Evolutionary conservation across 1,284 basidiomycete species (phyloP).

Genomic region (Rhodotorula mucilaginosa): DNA sequence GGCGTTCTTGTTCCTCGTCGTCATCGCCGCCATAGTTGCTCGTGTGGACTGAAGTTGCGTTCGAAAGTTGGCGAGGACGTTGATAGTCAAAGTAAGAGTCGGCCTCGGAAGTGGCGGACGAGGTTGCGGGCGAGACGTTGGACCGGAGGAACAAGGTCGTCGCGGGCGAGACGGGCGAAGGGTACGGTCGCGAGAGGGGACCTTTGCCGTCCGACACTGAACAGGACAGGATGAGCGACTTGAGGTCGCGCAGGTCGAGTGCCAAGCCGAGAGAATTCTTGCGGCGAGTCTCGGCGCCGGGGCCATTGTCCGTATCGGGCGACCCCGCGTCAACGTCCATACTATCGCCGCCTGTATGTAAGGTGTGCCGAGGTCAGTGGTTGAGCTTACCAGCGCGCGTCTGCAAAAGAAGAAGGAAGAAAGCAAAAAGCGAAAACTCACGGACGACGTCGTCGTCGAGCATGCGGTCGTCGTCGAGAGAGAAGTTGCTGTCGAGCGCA

Average conservation of each 20-base stretch:
- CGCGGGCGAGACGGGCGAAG: conserved; percentile 9
- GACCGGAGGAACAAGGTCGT: neutral
- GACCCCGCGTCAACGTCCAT: neutral
- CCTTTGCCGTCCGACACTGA: neutral
- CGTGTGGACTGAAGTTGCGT: neutral
- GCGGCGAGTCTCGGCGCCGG: neutral
- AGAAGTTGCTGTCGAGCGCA: neutral
- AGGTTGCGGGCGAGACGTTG: neutral
- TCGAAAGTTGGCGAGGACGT: neutral
- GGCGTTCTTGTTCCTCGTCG: neutral
- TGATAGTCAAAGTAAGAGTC: conserved; percentile 9
- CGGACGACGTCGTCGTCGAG: neutral
- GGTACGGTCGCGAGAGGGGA: neutral
- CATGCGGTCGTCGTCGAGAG: neutral
- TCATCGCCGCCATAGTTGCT: neutral
- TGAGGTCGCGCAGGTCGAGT: conserved; percentile 10
- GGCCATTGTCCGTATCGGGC: neutral
- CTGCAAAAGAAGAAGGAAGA: too few relatives aligned
- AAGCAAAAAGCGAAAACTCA: neutral
- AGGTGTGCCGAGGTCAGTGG: too few relatives aligned
- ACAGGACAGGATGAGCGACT: neutral
- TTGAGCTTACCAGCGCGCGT: too few relatives aligned
- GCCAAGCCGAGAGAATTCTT: conserved; percentile 8
- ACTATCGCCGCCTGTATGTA: neutral
- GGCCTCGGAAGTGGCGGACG: neutral